phyloP scores from a whole-genome alignment of 306 rosid genomes.

The Lathyrus aphaca region DNA sequence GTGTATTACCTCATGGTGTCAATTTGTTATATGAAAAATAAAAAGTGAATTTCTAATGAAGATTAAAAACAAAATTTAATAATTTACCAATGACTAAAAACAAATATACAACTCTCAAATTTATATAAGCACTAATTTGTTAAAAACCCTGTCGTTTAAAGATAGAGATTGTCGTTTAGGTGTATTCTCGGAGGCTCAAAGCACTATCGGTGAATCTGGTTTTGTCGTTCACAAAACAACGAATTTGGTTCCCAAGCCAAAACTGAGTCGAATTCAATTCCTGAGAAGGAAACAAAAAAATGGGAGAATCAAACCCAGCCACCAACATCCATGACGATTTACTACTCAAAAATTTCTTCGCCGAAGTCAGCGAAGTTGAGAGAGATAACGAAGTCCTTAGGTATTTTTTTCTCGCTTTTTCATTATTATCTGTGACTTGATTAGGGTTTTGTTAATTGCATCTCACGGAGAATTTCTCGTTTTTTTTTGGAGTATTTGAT shows the following conservation, averaged over 20 bases:
- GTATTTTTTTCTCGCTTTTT: conserved; percentile 34
- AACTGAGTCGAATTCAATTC: conserved; percentile 27
- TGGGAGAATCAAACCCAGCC: conserved; percentile 50
- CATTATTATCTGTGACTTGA: not conserved
- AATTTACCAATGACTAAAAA: too few species aligned
- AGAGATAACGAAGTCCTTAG: conserved; percentile 93
- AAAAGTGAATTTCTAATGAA: too few species aligned
- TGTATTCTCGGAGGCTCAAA: conserved; percentile 2
- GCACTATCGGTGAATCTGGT: conserved; percentile 21
- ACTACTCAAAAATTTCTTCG: conserved; percentile 92
- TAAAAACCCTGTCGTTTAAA: conserved; percentile 6
- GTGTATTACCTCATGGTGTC: too few species aligned
- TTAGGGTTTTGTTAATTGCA: conserved; percentile 42
- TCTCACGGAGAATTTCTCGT: conserved; percentile 14
- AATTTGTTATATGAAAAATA: too few species aligned
- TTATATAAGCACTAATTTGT: too few species aligned
- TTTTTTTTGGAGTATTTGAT: conserved; percentile 17
- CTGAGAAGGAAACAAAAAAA: not conserved
- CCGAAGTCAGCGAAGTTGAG: conserved; percentile 98
- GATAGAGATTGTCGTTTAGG: conserved; percentile 34
- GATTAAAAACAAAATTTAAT: too few species aligned
- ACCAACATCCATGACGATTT: conserved; percentile 62
- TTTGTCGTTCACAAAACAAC: not conserved
- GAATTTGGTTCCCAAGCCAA: conserved; percentile 35
- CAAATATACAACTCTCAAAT: too few species aligned